Evolutionary conservation across 2,329 filamentous ascomycete species (phyloP), one percentile per base, ranked within the genome.

Genomic region (Ophiostoma sp.): DNA sequence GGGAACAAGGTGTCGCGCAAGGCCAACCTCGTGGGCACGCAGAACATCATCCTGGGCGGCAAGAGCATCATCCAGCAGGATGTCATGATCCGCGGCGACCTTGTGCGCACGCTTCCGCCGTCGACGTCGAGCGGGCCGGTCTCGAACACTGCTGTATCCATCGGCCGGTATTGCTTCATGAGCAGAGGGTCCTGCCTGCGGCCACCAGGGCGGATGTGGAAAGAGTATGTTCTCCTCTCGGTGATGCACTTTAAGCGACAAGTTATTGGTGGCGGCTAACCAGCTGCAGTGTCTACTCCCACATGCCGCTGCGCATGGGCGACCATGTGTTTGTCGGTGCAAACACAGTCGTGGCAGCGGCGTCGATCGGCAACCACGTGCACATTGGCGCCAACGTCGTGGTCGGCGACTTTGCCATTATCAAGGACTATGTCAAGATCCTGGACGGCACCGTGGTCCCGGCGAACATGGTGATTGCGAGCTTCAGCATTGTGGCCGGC

Each of bases 1-100:
- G 95, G 95, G 73, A 99, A 99, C 85, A 98, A 98, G 81, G 95
- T 99, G 75, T 94, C 93, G 52, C 92, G 95, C 73, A 92, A 92
- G 73, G 91, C 92, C 71, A 89, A 90, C 76, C 92, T 99, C 74
- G 91, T 96, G 75, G 95, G 95, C 75, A 97, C 94, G 36, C 93
- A 96, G 74, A 96, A 98, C 80, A 98, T 99, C 79, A 97, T 97
- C 79, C 89, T 99, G 1, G 95, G 93, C 73, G 95, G 95, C 72
- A 96, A 92, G 79, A 96, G 93, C 0, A 92, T 98, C 71, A 96
- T 99, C 76, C 93, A 97, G 83, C 90, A 93, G 71, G 93, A 97
- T 76, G 94, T 93, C 74, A 93, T 95, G 79, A 92, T 99, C 76
- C 89, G 95, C 64, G 95, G 94, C 62, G 95, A 99, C 76, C 86